Evolutionary conservation across 1,139 yeast genomes (phyloP).

Genomic region (Hansenula lynferdii): DNA sequence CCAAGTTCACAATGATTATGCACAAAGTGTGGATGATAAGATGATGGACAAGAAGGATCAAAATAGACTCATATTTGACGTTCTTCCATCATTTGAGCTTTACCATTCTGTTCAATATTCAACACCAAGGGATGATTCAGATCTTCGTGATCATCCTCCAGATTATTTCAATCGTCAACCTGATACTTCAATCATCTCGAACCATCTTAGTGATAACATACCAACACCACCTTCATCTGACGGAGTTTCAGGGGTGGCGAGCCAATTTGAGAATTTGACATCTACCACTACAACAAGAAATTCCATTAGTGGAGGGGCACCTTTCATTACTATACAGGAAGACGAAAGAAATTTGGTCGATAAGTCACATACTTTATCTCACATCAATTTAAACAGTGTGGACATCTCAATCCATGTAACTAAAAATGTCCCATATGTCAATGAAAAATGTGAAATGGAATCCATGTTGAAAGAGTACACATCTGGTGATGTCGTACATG

Average conservation of each 20-base stretch:
- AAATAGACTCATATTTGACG: slow-evolving; percentile 29
- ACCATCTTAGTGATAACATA: no score
- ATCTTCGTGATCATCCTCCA: slow-evolving; percentile 7
- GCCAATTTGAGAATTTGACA: background rate
- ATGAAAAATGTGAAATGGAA: slow-evolving; percentile 22
- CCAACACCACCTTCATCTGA: no score
- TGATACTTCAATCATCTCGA: no score
- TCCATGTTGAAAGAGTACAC: slow-evolving; percentile 40
- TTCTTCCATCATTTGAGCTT: slow-evolving; percentile 62
- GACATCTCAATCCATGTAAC: slow-evolving; percentile 30
- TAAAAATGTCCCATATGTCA: slow-evolving; percentile 27
- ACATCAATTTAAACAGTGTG: slow-evolving; percentile 20
- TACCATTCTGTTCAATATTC: slow-evolving; percentile 50
- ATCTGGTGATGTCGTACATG: slow-evolving; percentile 53
- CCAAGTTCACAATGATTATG: background rate
- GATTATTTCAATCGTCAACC: slow-evolving; percentile 4
- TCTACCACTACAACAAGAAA: background rate
- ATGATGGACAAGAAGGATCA: background rate
- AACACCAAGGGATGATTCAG: slow-evolving; percentile 13
- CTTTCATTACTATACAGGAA: background rate
- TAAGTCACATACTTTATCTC: slow-evolving; percentile 12
- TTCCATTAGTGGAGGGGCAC: no score
- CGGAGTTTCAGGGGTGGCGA: no score
- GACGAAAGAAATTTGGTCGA: slow-evolving; percentile 9
- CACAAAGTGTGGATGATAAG: background rate